Evolutionary conservation across 2,329 filamentous ascomycete genomes (phyloP), one percentile per base, ranked within the genome.

Genomic region (Diaporthe nobilis): DNA sequence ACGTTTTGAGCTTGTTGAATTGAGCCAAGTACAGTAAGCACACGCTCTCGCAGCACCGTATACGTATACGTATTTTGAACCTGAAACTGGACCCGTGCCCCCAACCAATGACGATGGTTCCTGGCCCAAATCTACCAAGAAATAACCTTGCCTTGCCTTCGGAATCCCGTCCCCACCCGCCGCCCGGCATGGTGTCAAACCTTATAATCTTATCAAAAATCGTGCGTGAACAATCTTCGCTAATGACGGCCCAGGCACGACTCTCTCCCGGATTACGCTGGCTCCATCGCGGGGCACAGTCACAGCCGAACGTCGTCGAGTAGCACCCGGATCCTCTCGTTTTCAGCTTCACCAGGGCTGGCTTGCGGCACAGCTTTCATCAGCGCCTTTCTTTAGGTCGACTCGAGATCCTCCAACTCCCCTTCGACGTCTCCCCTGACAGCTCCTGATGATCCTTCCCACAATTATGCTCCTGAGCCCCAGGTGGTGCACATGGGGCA

Each of bases 371-470:
- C 65, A 68, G 65, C 65, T 39, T 17, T 37, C 65, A 20, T 31
- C 47, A 53, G 44, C 31, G 12, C 22, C 44, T 25, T 51, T 68
- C 44, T 53, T 51, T 39, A 25, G 44, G 31, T 49, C 63, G 28
- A 47, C 39, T 65, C 44, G 44, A 34, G 31, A 49, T 37, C 63
- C 61, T 68, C 63, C 44, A 39, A 13, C 28, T 53, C 28, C 31
- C 47, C 65, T 25, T 53, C 47, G 31, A 20, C 65, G 34, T 42
- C 65, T 53, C 47, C 65, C 65, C 65, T 68, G 65, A 42, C 47
- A 39, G 65, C 47, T 68, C 65, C 65, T 68, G 65, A 68, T 53
- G 65, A 68, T 68, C 65, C 47, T 39, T 68, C 65, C 65, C 65
- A 53, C 39, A 68, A 20, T 55, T 53, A 68, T 68, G 65, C 65